Evolutionary conservation across 2,329 filamentous ascomycete genomes (phyloP).

Genomic region (Colletotrichum cereale): DNA sequence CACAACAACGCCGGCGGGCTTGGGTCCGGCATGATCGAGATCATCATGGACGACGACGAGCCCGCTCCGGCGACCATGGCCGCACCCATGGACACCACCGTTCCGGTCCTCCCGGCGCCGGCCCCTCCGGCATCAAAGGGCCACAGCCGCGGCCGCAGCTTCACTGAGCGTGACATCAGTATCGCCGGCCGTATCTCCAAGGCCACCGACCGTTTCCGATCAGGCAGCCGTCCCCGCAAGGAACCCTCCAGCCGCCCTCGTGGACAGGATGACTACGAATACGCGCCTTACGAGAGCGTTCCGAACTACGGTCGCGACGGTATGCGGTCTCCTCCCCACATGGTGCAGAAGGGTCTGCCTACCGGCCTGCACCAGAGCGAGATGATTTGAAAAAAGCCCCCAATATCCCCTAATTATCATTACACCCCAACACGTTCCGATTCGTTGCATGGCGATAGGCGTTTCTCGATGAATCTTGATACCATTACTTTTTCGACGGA

Average conservation of each 20-base stretch:
- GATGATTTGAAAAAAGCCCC: constrained; percentile 60
- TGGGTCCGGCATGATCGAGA: constrained; percentile 71
- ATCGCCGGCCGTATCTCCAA: constrained; percentile 68
- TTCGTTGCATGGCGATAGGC: constrained; percentile 56
- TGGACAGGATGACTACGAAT: constrained; percentile 51
- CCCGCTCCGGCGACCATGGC: constrained; percentile 45
- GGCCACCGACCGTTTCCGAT: constrained; percentile 71
- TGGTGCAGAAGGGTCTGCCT: constrained; percentile 53
- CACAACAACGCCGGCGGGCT: constrained; percentile 57
- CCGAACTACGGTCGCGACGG: constrained; percentile 54
- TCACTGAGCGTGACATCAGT: constrained; percentile 60
- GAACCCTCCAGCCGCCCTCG: constrained; percentile 56
- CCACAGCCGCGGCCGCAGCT: constrained; percentile 70
- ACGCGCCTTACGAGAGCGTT: constrained; percentile 58
- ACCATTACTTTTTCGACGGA: constrained; percentile 33
- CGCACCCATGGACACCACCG: constrained; percentile 56
- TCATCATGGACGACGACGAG: constrained; percentile 74
- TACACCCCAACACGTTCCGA: constrained; percentile 40
- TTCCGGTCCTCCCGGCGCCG: constrained; percentile 60
- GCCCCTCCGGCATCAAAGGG: constrained; percentile 57
- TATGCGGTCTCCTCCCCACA: constrained; percentile 49
- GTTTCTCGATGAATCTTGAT: constrained; percentile 46
- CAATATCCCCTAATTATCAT: constrained; percentile 30
- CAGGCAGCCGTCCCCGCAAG: constrained; percentile 68
- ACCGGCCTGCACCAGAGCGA: constrained; percentile 67